Conservation (phyloP, 306 rosid species). For the Cyclanthera cordifolia region DNA sequence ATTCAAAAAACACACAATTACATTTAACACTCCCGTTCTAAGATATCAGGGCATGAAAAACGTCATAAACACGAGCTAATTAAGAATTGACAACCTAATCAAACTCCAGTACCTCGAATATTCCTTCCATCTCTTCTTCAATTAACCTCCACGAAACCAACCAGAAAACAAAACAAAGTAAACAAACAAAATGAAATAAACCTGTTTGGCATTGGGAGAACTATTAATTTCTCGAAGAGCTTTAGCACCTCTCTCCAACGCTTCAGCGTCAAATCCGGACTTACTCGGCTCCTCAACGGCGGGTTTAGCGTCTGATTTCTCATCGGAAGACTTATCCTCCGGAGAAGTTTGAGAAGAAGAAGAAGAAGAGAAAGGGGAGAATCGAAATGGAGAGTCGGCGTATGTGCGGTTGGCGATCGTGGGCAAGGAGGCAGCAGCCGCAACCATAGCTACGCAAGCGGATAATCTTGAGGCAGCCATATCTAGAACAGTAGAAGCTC, state of each 20-base stretch:
- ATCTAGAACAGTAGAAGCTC: slow-evolving; percentile 21
- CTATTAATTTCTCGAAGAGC: slow-evolving; percentile 76
- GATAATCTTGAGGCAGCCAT: slow-evolving; percentile 59
- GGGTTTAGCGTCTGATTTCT: slow-evolving; percentile 37
- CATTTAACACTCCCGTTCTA: neutral
- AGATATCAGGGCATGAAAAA: neutral
- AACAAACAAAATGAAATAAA: neutral
- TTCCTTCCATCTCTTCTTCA: neutral
- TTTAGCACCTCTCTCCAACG: slow-evolving; percentile 80
- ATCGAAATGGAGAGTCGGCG: slow-evolving; percentile 56
- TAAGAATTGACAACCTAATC: neutral
- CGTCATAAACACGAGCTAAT: neutral
- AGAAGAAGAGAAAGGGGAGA: slow-evolving; percentile 37
- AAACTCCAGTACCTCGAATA: neutral
- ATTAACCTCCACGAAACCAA: neutral
- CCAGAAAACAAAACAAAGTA: slow-evolving; percentile 2
- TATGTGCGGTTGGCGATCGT: slow-evolving; percentile 36
- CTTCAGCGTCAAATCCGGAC: slow-evolving; percentile 72
- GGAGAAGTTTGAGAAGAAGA: slow-evolving; percentile 23
- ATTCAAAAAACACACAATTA: neutral
- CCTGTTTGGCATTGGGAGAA: slow-evolving; percentile 57
- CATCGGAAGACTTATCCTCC: slow-evolving; percentile 27
- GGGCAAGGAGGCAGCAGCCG: slow-evolving; percentile 54
- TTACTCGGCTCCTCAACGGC: slow-evolving; percentile 49
- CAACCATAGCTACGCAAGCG: slow-evolving; percentile 49